These are phyloP conservation scores for Xanthoconium separans DNA, from an alignment of 1,284 basidiomycete genomes.

Conservation along the genomic window DNA sequence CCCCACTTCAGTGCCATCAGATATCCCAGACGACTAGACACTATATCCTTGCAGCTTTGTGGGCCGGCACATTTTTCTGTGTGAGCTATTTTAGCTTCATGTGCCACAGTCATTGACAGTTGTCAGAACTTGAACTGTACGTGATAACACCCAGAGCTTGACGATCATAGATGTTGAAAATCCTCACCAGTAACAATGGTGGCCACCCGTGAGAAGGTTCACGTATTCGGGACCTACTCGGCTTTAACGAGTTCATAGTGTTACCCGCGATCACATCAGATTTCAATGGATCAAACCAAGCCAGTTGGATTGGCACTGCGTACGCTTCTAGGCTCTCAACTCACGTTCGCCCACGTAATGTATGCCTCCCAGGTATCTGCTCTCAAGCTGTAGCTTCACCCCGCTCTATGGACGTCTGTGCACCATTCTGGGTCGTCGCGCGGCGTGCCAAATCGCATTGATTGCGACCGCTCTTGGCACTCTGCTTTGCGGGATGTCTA, in stretches of 20 bases:
- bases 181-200: slow-evolving; percentile 19
- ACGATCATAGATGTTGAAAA: neutral
- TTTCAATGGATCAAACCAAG: slow-evolving; percentile 20
- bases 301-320: slow-evolving; percentile 21
- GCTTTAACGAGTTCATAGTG: slow-evolving; percentile 9
- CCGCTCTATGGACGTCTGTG: slow-evolving; percentile 20
- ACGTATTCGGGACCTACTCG: neutral
- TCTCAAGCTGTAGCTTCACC: slow-evolving; percentile 19
- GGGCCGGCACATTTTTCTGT: slow-evolving; percentile 18
- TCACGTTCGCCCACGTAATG: neutral
- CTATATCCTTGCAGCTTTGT: slow-evolving; percentile 14
- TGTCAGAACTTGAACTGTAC: slow-evolving; percentile 17
- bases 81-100: slow-evolving; percentile 5
- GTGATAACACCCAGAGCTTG: neutral
- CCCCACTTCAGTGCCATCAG: slow-evolving; percentile 3
- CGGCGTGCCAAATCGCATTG: slow-evolving; percentile 15
- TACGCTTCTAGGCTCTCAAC: neutral
- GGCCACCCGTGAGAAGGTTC: slow-evolving; percentile 11
- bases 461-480: slow-evolving; percentile 11
- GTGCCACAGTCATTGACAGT: neutral
- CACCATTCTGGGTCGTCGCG: slow-evolving; percentile 12
- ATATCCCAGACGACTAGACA: slow-evolving; percentile 6
- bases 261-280: slow-evolving; percentile 21
- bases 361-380: slow-evolving; percentile 9
- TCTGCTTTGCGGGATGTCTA: slow-evolving; percentile 14